These are phyloP conservation scores for Luffa aegyptiaca DNA, from an alignment of 306 rosid genomes.

Conservation along the genomic window DNA sequence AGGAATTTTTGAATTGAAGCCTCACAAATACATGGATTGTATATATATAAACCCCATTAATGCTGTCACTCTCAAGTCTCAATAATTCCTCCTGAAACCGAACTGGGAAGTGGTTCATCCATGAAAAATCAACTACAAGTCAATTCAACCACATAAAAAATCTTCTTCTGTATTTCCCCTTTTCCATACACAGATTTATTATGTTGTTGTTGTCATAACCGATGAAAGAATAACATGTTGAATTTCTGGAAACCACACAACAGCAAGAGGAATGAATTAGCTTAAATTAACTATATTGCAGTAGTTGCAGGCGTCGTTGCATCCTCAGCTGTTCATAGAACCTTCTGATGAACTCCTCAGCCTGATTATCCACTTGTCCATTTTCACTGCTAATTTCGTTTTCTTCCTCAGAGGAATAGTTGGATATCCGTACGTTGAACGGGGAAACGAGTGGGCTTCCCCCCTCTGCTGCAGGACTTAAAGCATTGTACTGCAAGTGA, in stretches of 20 bases:
- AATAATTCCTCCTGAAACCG: neutral
- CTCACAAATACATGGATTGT: neutral
- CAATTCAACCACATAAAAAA: neutral
- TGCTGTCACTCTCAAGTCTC: neutral
- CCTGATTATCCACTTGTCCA: constrained; percentile 31
- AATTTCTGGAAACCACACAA: neutral
- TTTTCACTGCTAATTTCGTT: constrained; percentile 19
- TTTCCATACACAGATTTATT: neutral
- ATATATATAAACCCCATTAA: neutral
- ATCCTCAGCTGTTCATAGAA: constrained; percentile 40
- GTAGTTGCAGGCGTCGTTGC: constrained; percentile 30
- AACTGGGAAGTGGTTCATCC: neutral
- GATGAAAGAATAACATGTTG: neutral
- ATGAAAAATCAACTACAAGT: neutral
- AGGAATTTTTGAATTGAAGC: neutral
- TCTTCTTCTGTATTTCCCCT: neutral
- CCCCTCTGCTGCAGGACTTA: neutral
- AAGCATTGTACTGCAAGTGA: neutral
- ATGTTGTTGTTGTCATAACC: neutral
- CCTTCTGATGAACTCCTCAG: constrained; percentile 45
- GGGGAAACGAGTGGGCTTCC: constrained; percentile 21
- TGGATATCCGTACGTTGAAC: constrained; percentile 28
- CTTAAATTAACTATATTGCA: constrained; percentile 18
- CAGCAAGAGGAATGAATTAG: neutral
- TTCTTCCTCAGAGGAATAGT: constrained; percentile 37